Base-by-base conservation (phyloP, 768 basidiomycete genomes). In the Lyophyllum atratum region DNA sequence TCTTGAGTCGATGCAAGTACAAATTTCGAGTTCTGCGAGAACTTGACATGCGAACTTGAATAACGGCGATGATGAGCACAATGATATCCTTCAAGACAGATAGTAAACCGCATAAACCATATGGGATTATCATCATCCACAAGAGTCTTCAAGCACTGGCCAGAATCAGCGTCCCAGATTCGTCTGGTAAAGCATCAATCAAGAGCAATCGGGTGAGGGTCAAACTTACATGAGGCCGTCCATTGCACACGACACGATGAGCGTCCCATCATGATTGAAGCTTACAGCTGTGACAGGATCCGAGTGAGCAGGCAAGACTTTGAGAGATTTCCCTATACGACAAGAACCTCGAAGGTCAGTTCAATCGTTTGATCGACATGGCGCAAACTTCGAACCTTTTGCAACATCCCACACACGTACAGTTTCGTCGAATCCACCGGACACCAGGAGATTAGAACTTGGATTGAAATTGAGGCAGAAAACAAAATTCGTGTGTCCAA, bases 341-440 rank as follows among this genome's bases (percentile, higher is more conserved):
- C 2, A 29, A 29, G 17, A 21, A 24, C 43, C n/a, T 19, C 6
- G 4, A 22, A 3, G 8, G 4, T 47, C 19, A 29, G 28, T 47
- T n/a, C 26, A n/a, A 26, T n/a, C 14, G 11, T 24, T 11, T 7
- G n/a, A 11, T 24, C 8, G 24, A 6, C 22, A 22, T 43, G 3
- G 11, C 14, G 26, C 26, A 26, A 46, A 22, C n/a, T 52, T 19
- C 71, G 17, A 59, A 93, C 94, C 94, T 82, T 88, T 79, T 24
- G 91, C 86, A 25, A 96, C 87, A 70, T 99, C 95, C 96, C 96
- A 98, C n/a, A 98, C 82, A 47, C 93, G 84, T 17, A 98, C 92
- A 15, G 91, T 94, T 76, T 99, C 97, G 65, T 99, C 97, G 66
- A 91, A 95, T 1, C 92, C 91, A 28, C 97, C 97, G 21, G 93